Evolutionary conservation across 257 asterid genomes (phyloP), one percentile per base, ranked within the genome.

Genomic region (Agastache rugosa): DNA sequence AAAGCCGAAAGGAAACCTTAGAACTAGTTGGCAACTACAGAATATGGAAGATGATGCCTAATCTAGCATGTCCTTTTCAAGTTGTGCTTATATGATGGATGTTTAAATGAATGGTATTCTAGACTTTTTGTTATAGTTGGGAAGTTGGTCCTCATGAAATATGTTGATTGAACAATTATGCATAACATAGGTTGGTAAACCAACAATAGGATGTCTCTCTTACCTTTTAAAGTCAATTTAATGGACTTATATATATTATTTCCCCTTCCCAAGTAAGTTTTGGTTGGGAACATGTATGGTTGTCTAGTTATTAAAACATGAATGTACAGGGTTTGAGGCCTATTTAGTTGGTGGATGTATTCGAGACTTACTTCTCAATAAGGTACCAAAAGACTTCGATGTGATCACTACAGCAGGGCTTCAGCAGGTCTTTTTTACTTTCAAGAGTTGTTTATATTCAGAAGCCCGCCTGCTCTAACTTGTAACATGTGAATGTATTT

Each of bases 321-420:
- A 53, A 74, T 72, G 25, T 77, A 71, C 87, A 94, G 99, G 99
- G 59, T 90, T 77, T 71, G 87, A 90, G 69, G 89, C 99, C 75
- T 94, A 88, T 89, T 85, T 94, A 78, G 99, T 94, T 81, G 99
- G 99, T 75, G 99, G 99, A 68, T 94, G 97, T 78, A 96, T 94
- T 62, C 90, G 97, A 85, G 99, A 94, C 84, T 82, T 94, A 66
- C 81, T 94, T 81, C 95, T 94, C 77, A 82, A 87, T 60, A 89
- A 75, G 84, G 80, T 87, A 75, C 97, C 99, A 42, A 94, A 94
- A 82, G 97, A 94, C 86, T 94, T 86, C 72, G 99, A 94, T 80
- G 88, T 91, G 39, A 83, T 94, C 81, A 94, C 97, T 11, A 85
- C 97, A 42, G 97, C 96, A 75, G 75, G 78, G 64, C 96, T 94